Evolutionary conservation across 2,329 filamentous ascomycete species (phyloP), one percentile per base, ranked within the genome.

Genomic region (Aspergillus transmontanensis): DNA sequence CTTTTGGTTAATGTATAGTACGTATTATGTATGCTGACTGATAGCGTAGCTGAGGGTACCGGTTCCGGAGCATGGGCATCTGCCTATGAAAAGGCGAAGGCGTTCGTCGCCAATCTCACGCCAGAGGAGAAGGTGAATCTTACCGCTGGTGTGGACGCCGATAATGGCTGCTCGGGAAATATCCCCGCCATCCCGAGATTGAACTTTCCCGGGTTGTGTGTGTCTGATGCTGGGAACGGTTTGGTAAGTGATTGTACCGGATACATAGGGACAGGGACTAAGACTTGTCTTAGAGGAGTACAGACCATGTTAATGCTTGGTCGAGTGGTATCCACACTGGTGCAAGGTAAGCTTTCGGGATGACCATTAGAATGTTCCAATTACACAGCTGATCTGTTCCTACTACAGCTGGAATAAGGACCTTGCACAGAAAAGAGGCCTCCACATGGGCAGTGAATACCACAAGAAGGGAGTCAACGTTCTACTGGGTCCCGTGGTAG

Each of bases 401-500:
- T 5, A n/a, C 21, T 21, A 10, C 23, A 71, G 69, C 23, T 80
- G 77, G 77, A 81, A 80, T 61, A 73, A 70, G 30, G 64, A 66
- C 3, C 71, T 80, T 2, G 75, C 76, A 2, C 71, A 72, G 12
- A 59, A 73, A 5, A 67, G 77, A 21, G 78, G 73, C 6, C 45
- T 68, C 2, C 69, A 72, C 19, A 71, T 79, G 68, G 78, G 72
- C 10, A 65, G 63, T 2, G 81, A 83, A 64, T 76, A 78, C 57
- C 81, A 77, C 59, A 74, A 65, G 26, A 75, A 82, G 56, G 81
- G 81, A 19, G 72, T 80, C 12, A 74, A 83, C 65, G 72, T 82
- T 10, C 69, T 77, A 5, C 75, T 83, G 3, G 80, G 79, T 0
- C 81, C 80, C 26, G 75, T 83, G 59, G 69, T 79, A 36, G 81